Base-by-base conservation (phyloP, 2,329 filamentous ascomycete species). In the Ophiostoma fasciatum region DNA sequence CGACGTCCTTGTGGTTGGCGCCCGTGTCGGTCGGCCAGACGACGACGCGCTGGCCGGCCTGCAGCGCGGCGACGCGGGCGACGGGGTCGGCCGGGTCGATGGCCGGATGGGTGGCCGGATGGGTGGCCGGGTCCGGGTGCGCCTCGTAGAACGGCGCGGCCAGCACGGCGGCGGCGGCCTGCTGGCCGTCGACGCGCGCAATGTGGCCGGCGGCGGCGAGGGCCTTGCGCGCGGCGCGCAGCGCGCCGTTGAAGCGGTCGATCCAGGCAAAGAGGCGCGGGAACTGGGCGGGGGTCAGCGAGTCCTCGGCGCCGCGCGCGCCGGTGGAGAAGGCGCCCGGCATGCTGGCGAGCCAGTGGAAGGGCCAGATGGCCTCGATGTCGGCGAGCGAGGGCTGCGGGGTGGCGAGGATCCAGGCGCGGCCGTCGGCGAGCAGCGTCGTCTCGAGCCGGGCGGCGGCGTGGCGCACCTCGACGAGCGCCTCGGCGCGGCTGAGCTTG, bases 341-440 rank as follows among this genome's bases (percentile, higher is more conserved):
- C 31, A 81, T 57, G 10, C 54, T 57, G 3, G 55, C 51, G 2
- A 82, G 53, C 79, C 79, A 84, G 52, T 77, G 66, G 44, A 83
- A 65, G 0, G 68, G 63, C 74, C 74, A 82, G 11, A 78, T 57
- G 29, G 68, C 72, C 56, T 84, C 74, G 41, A 84, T 72, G 51
- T 85, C 80, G 4, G 70, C 74, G 42, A 82, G 51, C 2, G 60
- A 64, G 2, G 74, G 71, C 14, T 53, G 51, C 5, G 28, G 48
- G 1, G 63, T 68, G 10, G 58, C 61, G 11, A 77, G 54, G 8
- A 83, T 55, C 78, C 77, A 84, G 4, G 65, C 51, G 37, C 77
- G 62, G n/a, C 71, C 75, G 54, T 83, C 78, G 1, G 61, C 66
- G 5, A 85, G 59, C 36, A 82, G 51, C 1, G 65, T 69, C 3